Conservation (phyloP, 371 early-diverging fungal genomes). For the Gilbertella persicaria region DNA sequence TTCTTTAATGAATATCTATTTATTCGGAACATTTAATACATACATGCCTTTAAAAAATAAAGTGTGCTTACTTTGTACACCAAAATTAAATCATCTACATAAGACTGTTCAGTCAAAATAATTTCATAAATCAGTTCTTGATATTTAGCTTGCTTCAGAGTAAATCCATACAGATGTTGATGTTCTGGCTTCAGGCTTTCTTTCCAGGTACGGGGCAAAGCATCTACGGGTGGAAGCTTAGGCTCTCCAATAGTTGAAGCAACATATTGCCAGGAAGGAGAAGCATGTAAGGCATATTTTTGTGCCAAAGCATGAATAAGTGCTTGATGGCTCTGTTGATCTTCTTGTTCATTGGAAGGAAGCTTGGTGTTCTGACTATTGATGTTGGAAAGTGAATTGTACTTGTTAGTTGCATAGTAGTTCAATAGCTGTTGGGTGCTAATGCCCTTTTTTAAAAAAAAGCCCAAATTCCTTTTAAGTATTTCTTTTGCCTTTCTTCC, state of each 20-base stretch:
- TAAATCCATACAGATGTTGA: slow-evolving; percentile 2
- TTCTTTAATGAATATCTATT: slow-evolving; percentile 55
- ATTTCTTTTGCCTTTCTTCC: slow-evolving; percentile 19
- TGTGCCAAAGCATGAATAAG: background rate
- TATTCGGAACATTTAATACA: slow-evolving; percentile 8
- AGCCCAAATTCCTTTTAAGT: slow-evolving; percentile 17
- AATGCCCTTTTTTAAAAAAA: slow-evolving; percentile 17
- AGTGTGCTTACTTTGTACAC: slow-evolving; percentile 67
- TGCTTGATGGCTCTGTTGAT: slow-evolving; percentile 6
- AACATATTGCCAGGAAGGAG: slow-evolving; percentile 16
- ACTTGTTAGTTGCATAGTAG: slow-evolving; percentile 8
- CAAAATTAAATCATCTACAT: slow-evolving; percentile 60
- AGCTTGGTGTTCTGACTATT: slow-evolving; percentile 1
- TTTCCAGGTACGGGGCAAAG: slow-evolving; percentile 26
- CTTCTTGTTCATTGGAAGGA: slow-evolving; percentile 14
- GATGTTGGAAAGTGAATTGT: background rate
- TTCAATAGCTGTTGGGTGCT: slow-evolving; percentile 9
- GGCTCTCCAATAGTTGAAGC: slow-evolving; percentile 11
- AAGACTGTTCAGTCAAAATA: slow-evolving; percentile 62
- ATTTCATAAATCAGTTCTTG: slow-evolving; percentile 73
- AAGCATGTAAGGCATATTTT: slow-evolving; percentile 12
- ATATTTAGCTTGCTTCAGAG: slow-evolving; percentile 40
- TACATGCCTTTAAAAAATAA: too few species aligned
- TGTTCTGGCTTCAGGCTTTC: slow-evolving; percentile 13
- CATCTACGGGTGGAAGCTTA: slow-evolving; percentile 9